Base-by-base conservation (phyloP, 257 asterid genomes). In the Solanum bulbocastanum region DNA sequence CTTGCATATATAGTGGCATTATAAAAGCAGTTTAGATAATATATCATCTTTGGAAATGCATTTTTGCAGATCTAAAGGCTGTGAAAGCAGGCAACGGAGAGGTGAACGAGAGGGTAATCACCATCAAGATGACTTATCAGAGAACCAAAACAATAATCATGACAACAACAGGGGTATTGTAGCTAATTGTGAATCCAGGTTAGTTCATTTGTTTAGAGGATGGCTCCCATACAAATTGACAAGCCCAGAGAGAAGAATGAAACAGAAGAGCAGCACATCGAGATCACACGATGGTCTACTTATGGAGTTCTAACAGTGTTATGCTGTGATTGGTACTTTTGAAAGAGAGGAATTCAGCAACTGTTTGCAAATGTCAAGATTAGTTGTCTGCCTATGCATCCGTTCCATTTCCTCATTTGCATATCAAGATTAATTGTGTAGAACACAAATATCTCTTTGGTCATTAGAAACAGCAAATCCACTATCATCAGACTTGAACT, bases 181-280 rank as follows among this genome's bases (percentile, higher is more conserved):
- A 6, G 79, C 91, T 74, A 75, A 69, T 75, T 90, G 92, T 13
- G 91, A 91, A 22, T 83, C 87, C 91, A 91, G 88, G 90, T 33
- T 93, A 75, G 86, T 89, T 60, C 89, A 87, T 87, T 16, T 93
- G 86, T 84, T 95, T 35, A 91, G 91, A 89, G 89, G 95, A 42
- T 93, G 94, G 95, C 92, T 93, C 91, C 89, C 95, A 4, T 91
- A 93, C 62, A 95, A 90, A 91, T 68, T 94, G 90, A 60, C 89
- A 18, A 84, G 85, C 89, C 76, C 94, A 42, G 89, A 90, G 66
- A 68, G 58, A 85, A 83, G 83, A 83, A 52, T 69, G 7, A 90
- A 92, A 81, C 90, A 85, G 83, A 88, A 86, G 42, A 86, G 86
- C 35, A 84, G 89, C 75, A 78, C 90, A 20, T 79, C 92, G 2